Evolutionary conservation across 2,329 filamentous ascomycete genomes (phyloP).

Genomic region (Saccharata proteae): DNA sequence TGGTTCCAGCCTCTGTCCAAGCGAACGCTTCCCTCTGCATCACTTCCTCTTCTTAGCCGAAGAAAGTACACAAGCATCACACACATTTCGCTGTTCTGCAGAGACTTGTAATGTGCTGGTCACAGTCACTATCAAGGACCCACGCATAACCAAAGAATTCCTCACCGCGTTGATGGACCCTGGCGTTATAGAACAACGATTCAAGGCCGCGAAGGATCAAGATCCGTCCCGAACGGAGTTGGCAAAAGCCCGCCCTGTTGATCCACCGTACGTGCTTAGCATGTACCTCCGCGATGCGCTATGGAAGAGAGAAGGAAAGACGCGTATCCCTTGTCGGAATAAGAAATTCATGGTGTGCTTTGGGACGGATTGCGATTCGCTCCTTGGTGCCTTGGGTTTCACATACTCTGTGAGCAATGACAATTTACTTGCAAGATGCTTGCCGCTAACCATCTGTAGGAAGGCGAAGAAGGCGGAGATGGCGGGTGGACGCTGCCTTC

Average conservation of each 20-base stretch:
- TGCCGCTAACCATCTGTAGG: too few relatives aligned
- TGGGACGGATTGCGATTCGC: constrained; percentile 46
- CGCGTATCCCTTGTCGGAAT: constrained; percentile 46
- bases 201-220: constrained; percentile 38
- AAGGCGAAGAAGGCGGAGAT: constrained; percentile 16
- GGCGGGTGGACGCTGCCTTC: constrained; percentile 23
- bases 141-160: constrained; percentile 36
- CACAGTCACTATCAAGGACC: too few relatives aligned
- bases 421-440: too few relatives aligned
- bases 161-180: constrained; percentile 42
- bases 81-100: too few relatives aligned
- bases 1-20: constrained; percentile 36
- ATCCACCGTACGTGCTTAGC: constrained; percentile 44
- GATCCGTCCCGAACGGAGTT: constrained; percentile 44
- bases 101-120: too few relatives aligned
- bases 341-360: constrained; percentile 53
- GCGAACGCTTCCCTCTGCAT: constrained; percentile 43
- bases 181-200: constrained; percentile 39
- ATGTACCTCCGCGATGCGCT: constrained; percentile 50
- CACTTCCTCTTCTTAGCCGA: constrained; percentile 51
- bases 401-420: too few relatives aligned
- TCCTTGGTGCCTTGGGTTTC: constrained; percentile 50
- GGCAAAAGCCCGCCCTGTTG: constrained; percentile 38
- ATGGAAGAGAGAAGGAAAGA: constrained; percentile 36
- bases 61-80: too few relatives aligned